Conservation (phyloP, 257 asterid species). For the Scutellaria barbata region DNA sequence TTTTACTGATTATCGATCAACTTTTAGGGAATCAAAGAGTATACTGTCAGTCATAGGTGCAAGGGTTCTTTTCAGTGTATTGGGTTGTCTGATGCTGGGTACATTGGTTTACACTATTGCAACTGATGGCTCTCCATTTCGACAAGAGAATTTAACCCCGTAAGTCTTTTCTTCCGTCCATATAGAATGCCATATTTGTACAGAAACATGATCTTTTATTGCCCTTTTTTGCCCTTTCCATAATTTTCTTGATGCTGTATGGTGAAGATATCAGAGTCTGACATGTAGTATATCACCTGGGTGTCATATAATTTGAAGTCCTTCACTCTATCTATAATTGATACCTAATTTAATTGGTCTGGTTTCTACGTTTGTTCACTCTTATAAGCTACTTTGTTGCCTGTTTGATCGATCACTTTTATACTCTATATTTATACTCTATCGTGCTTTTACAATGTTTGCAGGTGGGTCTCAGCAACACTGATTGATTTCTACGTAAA, state of each 20-base stretch:
- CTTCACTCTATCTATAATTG: too few species aligned
- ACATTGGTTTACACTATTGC: slow-evolving; percentile 62
- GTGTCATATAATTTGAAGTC: too few species aligned
- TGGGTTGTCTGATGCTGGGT: slow-evolving; percentile 83
- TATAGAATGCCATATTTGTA: neutral
- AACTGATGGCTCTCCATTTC: slow-evolving; percentile 85
- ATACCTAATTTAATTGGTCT: too few species aligned
- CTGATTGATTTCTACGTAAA: slow-evolving; percentile 71
- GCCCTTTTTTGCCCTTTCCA: neutral
- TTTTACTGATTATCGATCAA: slow-evolving; percentile 16
- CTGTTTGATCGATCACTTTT: slow-evolving; percentile 24
- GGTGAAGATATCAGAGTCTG: slow-evolving; percentile 5
- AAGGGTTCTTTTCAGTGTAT: slow-evolving; percentile 55
- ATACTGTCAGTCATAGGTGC: slow-evolving; percentile 57
- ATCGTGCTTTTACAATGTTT: slow-evolving; percentile 12
- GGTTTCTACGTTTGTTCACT: too few species aligned
- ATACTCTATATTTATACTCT: slow-evolving; percentile 18
- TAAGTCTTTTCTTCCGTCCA: slow-evolving; percentile 43
- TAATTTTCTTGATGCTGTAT: neutral
- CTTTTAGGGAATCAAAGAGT: slow-evolving; percentile 53
- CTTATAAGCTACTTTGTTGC: neutral
- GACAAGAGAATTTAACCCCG: slow-evolving; percentile 67
- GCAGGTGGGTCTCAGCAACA: slow-evolving; percentile 83
- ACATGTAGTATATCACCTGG: too few species aligned
- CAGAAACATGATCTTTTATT: neutral